These are phyloP conservation scores for Zygosaccharomyces pseudorouxii DNA, from an alignment of 805 yeast genomes.

Conservation along the genomic window DNA sequence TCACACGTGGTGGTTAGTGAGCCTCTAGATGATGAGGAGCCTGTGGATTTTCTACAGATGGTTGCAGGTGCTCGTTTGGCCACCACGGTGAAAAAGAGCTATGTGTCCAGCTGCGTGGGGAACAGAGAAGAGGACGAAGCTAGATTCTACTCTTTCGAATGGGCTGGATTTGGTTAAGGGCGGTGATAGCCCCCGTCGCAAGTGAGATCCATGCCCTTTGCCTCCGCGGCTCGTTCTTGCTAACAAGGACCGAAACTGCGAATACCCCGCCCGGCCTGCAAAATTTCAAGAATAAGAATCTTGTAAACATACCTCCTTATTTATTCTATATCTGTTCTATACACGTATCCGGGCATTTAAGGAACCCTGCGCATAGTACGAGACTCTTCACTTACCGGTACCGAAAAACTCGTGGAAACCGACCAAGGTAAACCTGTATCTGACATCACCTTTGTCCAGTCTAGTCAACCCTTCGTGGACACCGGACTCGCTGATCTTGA, in stretches of 20 bases:
- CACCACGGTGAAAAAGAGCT: conserved; percentile 84
- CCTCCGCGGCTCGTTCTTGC: neutral
- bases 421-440: conserved; percentile 59
- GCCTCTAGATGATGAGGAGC: conserved; percentile 42
- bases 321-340: too few relatives aligned
- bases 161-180: conserved; percentile 90
- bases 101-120: conserved; percentile 51
- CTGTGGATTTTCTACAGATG: conserved; percentile 52
- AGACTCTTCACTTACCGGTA: conserved; percentile 21
- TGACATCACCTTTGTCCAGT: conserved; percentile 51
- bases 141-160: conserved; percentile 70
- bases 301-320: neutral
- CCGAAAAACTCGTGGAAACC: conserved; percentile 43
- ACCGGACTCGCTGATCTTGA: conserved; percentile 50
- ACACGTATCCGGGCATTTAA: too few relatives aligned
- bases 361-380: too few relatives aligned
- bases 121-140: conserved; percentile 27
- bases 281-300: neutral
- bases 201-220: neutral
- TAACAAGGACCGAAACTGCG: neutral
- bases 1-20: conserved; percentile 70
- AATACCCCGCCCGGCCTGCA: neutral
- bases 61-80: conserved; percentile 89
- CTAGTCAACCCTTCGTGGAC: conserved; percentile 53
- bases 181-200: too few relatives aligned